Conservation (phyloP, 257 asterid species). For the Dorcoceras hygrometricum region DNA sequence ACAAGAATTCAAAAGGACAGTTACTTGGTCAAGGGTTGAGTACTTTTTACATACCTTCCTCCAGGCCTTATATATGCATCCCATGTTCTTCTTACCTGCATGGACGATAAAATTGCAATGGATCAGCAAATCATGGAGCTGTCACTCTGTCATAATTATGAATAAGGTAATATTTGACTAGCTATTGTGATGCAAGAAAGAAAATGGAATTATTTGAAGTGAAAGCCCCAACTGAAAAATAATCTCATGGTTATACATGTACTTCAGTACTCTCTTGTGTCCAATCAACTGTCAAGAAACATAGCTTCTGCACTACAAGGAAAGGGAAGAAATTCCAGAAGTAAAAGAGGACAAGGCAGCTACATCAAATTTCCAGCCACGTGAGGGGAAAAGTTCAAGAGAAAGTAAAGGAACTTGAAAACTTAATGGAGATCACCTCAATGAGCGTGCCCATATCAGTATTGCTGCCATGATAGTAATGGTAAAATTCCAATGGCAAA, state of each 20-base stretch:
- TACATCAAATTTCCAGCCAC: constrained; percentile 6
- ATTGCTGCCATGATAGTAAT: constrained; percentile 91
- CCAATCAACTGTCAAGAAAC: background rate
- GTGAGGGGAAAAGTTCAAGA: no score
- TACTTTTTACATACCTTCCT: constrained; percentile 60
- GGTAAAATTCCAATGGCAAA: constrained; percentile 91
- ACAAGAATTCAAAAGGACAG: background rate
- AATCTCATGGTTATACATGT: background rate
- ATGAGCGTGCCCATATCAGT: constrained; percentile 94
- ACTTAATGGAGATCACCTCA: constrained; percentile 84
- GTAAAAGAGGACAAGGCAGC: constrained; percentile 8
- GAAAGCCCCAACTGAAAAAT: background rate
- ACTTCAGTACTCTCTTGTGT: background rate
- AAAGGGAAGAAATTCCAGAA: constrained; percentile 3
- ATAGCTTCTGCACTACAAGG: background rate
- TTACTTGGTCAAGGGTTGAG: constrained; percentile 2
- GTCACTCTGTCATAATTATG: constrained; percentile 6
- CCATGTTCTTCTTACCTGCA: constrained; percentile 94
- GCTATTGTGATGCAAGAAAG: constrained; percentile 10
- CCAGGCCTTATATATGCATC: constrained; percentile 88
- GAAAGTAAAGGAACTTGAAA: no score
- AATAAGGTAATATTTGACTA: background rate
- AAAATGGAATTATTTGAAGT: constrained; percentile 11
- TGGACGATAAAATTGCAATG: constrained; percentile 19
- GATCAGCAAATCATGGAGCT: constrained; percentile 10